Base-by-base conservation (phyloP, 2,329 filamentous ascomycete species). In the Penicillium glabrum region DNA sequence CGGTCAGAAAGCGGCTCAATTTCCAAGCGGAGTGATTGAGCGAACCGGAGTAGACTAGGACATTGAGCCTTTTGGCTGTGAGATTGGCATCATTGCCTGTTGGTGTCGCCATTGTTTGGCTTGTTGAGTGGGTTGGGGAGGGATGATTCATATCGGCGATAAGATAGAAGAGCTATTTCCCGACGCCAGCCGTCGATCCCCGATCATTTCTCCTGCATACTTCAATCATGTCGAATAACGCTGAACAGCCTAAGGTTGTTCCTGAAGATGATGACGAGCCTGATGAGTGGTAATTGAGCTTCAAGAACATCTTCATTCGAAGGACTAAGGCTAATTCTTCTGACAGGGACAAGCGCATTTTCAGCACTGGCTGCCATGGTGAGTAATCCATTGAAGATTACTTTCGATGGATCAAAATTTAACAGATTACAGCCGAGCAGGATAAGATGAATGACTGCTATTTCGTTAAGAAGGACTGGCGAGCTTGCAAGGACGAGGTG, bases 381-480 rank as follows among this genome's bases (percentile, higher is more conserved):
- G 78, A 71, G 79, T 57, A 47, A 13, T 21, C 31, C n/a, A 21
- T 46, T 13, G 16, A 46, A 33, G 14, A 13, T 37, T 2, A 24
- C 26, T 21, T n/a, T 4, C 4, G 9, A 31, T 23, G 11, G 23
- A 43, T 24, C 66, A 37, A 59, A 27, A 16, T 23, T 48, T 64
- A 21, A 61, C 19, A 54, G 2, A 2, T 2, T 35, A 46, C 64
- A 97, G 93, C 86, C 23, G 93, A 98, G 71, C 96, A 98, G 70
- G 80, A 84, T 53, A 93, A 87, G 70, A 84, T 99, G 87, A 97
- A 92, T 35, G 91, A 98, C 74, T 99, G 95, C 77, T 96, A 96
- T 75, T 96, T 86, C 71, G 91, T 93, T 54, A 96, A 93, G 82
- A 96, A 93, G 73, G 95, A 99, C 73, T 99, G 95, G 93, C 83